Conservation (phyloP, 2,329 filamentous ascomycete species). For the Colletotrichum aenigma region DNA sequence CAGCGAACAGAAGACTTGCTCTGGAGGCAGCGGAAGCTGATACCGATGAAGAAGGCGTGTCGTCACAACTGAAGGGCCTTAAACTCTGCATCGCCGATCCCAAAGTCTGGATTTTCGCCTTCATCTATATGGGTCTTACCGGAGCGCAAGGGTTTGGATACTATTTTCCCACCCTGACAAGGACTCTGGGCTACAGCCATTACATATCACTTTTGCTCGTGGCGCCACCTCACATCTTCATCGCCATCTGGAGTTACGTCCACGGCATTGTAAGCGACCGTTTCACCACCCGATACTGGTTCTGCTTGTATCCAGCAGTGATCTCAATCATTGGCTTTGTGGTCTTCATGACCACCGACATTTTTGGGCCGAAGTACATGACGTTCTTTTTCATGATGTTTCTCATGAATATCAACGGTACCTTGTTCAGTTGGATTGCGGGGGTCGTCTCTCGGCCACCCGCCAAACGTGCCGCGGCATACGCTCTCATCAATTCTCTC, state of each 20-base stretch:
- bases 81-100: conserved; percentile 55
- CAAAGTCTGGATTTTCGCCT: conserved; percentile 48
- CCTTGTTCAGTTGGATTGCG: conserved; percentile 53
- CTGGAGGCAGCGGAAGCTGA: conserved; percentile 55
- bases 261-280: conserved; percentile 30
- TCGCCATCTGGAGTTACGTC: conserved; percentile 54
- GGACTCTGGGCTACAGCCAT: neutral
- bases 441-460: conserved; percentile 55
- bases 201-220: conserved; percentile 24
- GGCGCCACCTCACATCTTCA: conserved; percentile 50
- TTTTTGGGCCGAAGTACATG: conserved; percentile 59
- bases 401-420: conserved; percentile 59
- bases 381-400: conserved; percentile 60
- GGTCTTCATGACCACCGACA: conserved; percentile 56
- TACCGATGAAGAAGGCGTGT: conserved; percentile 49
- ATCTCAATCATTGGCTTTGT: conserved; percentile 26
- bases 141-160: conserved; percentile 15
- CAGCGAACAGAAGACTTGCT: conserved; percentile 33
- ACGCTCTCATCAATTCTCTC: conserved; percentile 59
- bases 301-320: conserved; percentile 9
- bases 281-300: conserved; percentile 16
- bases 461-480: conserved; percentile 58
- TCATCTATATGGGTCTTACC: conserved; percentile 11
- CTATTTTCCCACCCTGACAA: conserved; percentile 17
- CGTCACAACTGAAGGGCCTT: conserved; percentile 51